phyloP scores from a whole-genome alignment of 257 asterid species.

The Parsonsia alboflavescens region DNA sequence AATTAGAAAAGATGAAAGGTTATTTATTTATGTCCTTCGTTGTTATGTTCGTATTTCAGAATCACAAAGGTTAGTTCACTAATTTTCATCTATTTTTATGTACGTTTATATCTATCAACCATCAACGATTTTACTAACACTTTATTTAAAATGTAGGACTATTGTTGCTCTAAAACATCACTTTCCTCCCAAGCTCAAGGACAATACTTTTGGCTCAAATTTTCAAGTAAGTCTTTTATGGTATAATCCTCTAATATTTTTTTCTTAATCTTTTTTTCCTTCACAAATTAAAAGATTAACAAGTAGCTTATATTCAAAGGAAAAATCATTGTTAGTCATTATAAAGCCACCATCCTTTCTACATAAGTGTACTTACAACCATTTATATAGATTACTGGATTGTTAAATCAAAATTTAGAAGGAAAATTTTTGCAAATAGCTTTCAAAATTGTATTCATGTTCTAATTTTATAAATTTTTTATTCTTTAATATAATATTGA shows the following conservation, averaged over 20 bases:
- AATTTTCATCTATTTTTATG: not conserved
- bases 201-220: not conserved
- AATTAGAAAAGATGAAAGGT: not conserved
- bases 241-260: not conserved
- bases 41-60: constrained; percentile 9
- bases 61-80: not conserved
- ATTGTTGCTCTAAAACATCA: not conserved
- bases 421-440: not conserved
- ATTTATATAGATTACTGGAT: no score
- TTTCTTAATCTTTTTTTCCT: no score
- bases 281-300: no score
- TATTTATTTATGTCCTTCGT: not conserved
- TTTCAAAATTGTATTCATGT: not conserved
- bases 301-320: no score
- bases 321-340: not conserved
- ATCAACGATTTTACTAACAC: not conserved
- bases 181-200: not conserved
- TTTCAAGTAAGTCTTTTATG: not conserved
- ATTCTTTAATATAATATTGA: not conserved
- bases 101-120: not conserved
- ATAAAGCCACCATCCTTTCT: no score
- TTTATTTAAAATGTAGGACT: not conserved
- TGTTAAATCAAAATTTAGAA: no score
- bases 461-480: not conserved
- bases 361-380: no score